Base-by-base conservation (phyloP, 2,329 filamentous ascomycete genomes). In the Pestalotiopsis sp. region DNA sequence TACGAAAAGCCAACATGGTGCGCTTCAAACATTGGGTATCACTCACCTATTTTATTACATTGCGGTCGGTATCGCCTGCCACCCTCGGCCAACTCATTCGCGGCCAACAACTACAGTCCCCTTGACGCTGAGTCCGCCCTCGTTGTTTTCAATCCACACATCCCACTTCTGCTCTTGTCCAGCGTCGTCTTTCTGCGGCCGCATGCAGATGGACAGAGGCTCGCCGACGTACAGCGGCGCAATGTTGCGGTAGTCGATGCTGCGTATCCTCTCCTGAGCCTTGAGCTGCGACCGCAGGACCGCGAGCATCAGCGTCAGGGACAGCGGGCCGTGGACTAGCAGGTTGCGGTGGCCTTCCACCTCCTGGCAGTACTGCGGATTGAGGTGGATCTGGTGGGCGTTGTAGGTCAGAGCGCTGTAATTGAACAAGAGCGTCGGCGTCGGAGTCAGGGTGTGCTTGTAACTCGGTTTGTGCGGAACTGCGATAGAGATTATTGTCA, bases 371-470 rank as follows among this genome's bases (percentile, higher is more conserved):
- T 93, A 97, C 58, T 85, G 77, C 1, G 86, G 87, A 78, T 98
- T 93, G 25, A 97, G 85, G 81, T 99, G 96, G 73, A 99, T 98
- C 17, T 87, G 85, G 80, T 99, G 96, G 1, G 94, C 93, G 80
- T 99, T 99, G 84, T 94, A 95, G 2, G 93, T 95, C 41, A 99
- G 87, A 0, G 94, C 94, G 23, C 92, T 96, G 84, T 95, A 98
- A 69, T 95, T 90, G 82, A 97, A 97, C 66, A 99, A 89, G 4
- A 98, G 87, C 4, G 87, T 83, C 2, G 88, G 84, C 2, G 91
- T 90, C 0, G 94, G 93, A 0, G 82, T 87, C 27, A 97, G 81
- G 0, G 82, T 81, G 73, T 92, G 77, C 25, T 76, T 76, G 70
- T 81, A 79, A 17, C 77, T 77, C 7, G 83, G 78, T 0, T 75